Evolutionary conservation across 2,329 filamentous ascomycete species (phyloP), one percentile per base, ranked within the genome.

Genomic region (Hymenoscyphus salicellus): DNA sequence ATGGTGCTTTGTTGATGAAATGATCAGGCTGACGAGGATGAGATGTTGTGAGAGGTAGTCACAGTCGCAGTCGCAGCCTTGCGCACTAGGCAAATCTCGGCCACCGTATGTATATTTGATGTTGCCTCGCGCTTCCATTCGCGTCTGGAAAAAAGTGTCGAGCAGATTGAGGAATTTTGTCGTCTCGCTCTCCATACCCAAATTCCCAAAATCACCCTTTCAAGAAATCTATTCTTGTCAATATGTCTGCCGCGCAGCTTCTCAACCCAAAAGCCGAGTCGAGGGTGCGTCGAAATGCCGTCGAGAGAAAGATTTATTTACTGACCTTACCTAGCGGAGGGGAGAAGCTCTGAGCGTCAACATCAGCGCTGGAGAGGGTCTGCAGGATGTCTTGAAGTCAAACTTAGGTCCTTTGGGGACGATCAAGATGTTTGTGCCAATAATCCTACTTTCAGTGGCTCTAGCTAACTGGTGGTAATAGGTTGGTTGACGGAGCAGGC

Each of bases 191-290:
- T 60, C 63, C 46, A 36, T 55, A 28, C 56, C 60, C 52, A 56
- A 63, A 17, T 55, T 65, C 61, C 28, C 63, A 49, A 64, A 63
- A 43, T 63, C 60, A 43, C 56, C 11, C 41, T 46, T 58, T 63
- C 46, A 55, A 66, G 63, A 63, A 52, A 66, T 68, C 55, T 56
- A 32, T 28, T 62, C 61, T 38, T 66, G 60, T 65, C 68, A 79
- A 71, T 68, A 98, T 98, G 95, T 98, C 93, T 81, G 95, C 95
- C 73, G 93, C 95, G 76, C 94, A 98, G 83, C 89, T 99, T 76
- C 89, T 99, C 71, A 99, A 99, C 81, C 95, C 95, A 68, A 99
- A 99, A 84, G 95, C 95, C 76, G 95, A 99, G 83, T 97, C 93
- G 74, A 89, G 95, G 81, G 93, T 96, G 84, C 75, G 90, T 82